Evolutionary conservation across 176 grass and related monocot genomes (phyloP).

Genomic region (Bromus sterilis): DNA sequence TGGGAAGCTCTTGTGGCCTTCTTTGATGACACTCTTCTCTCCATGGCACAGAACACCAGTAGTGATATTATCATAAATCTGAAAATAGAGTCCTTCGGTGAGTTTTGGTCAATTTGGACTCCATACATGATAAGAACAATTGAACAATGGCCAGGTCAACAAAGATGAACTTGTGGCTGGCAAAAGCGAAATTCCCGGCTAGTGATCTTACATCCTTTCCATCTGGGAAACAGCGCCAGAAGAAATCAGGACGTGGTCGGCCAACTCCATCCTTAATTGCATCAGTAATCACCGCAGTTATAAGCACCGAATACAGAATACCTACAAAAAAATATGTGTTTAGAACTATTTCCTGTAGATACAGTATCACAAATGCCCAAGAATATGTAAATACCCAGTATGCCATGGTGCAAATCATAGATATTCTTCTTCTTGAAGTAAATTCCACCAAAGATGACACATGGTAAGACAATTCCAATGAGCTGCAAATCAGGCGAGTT

Average conservation of each 20-base stretch:
- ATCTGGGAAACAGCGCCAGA: slow-evolving; percentile 98
- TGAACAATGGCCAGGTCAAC: not conserved
- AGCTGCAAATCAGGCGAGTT: slow-evolving; percentile 48
- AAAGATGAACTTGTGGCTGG: not conserved
- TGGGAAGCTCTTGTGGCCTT: slow-evolving; percentile 96
- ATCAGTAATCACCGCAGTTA: slow-evolving; percentile 94
- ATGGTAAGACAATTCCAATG: slow-evolving; percentile 66
- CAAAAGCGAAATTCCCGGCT: not conserved
- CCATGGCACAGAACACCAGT: slow-evolving; percentile 79
- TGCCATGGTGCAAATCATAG: slow-evolving; percentile 92
- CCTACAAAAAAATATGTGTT: slow-evolving; percentile 37
- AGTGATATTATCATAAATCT: slow-evolving; percentile 81
- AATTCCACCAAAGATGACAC: slow-evolving; percentile 53
- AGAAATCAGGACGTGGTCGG: slow-evolving; percentile 91
- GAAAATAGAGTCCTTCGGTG: not conserved
- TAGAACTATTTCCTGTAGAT: not conserved
- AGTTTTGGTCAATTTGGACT: not conserved
- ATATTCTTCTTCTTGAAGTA: slow-evolving; percentile 90
- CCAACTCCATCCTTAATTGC: slow-evolving; percentile 95
- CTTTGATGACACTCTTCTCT: slow-evolving; percentile 68
- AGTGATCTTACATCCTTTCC: slow-evolving; percentile 59
- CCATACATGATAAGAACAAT: not conserved
- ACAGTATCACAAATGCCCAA: not conserved
- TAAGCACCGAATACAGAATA: slow-evolving; percentile 87
- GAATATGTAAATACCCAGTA: slow-evolving; percentile 59